Percentiles rank a stretch among this genome's conserved stretches.
Conservation (phyloP, 441 rosid species). For the Mallotus japonicus region DNA sequence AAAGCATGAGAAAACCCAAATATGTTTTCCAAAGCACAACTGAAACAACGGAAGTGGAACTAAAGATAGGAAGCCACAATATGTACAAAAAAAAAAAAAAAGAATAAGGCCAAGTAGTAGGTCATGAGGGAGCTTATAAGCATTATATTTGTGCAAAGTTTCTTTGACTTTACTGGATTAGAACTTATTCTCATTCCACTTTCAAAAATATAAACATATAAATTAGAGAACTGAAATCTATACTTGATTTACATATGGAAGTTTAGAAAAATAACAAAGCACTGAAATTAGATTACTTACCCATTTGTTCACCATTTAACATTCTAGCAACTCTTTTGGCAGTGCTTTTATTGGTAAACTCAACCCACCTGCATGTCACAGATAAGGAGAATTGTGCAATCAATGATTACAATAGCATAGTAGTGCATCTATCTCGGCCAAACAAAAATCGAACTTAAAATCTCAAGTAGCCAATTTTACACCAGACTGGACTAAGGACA, state of each 20-base stretch:
- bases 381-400: conserved; percentile 3
- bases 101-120: neutral
- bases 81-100: neutral
- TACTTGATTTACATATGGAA: neutral
- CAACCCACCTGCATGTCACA: conserved; percentile 76
- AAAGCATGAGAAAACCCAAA: too few species aligned
- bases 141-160: neutral
- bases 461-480: neutral
- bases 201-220: neutral
- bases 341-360: conserved; percentile 64
- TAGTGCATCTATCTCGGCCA: neutral
- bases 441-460: neutral
- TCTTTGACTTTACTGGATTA: neutral
- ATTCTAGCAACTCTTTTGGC: conserved; percentile 78
- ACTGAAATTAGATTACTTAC: conserved; percentile 28
- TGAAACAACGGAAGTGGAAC: neutral
- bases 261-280: neutral
- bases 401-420: neutral
- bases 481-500: neutral
- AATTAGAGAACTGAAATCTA: neutral
- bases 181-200: neutral
- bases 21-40: neutral
- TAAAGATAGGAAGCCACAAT: neutral
- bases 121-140: neutral
- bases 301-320: conserved; percentile 91